Conservation (phyloP, 495 filamentous ascomycete genomes). For the Usnea hakonensis region DNA sequence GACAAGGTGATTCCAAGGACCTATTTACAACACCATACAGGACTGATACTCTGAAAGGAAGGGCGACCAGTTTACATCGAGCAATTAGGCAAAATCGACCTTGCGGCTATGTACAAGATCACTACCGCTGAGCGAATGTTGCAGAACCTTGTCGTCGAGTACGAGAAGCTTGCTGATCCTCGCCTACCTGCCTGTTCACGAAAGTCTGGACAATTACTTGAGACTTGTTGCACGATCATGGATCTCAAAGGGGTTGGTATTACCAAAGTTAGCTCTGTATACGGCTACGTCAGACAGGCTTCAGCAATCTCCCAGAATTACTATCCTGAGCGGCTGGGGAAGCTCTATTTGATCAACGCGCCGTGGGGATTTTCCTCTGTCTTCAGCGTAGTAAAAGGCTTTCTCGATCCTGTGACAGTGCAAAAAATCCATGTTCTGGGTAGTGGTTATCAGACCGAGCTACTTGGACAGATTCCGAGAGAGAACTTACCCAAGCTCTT, state of each 20-base stretch:
- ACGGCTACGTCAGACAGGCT: slow-evolving; percentile 60
- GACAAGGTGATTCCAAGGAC: slow-evolving; percentile 62
- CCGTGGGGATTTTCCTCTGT: slow-evolving; percentile 85
- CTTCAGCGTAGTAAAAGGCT: slow-evolving; percentile 79
- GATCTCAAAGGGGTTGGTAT: slow-evolving; percentile 91
- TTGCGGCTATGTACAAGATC: slow-evolving; percentile 84
- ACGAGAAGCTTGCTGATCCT: slow-evolving; percentile 90
- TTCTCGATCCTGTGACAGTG: slow-evolving; percentile 94
- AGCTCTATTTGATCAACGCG: slow-evolving; percentile 93
- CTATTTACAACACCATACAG: not conserved
- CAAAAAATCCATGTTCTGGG: slow-evolving; percentile 92
- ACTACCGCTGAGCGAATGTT: slow-evolving; percentile 90
- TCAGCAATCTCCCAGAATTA: slow-evolving; percentile 80
- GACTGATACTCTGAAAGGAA: slow-evolving; percentile 50
- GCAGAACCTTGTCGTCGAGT: slow-evolving; percentile 90
- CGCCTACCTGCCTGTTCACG: slow-evolving; percentile 92
- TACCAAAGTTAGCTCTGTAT: slow-evolving; percentile 67
- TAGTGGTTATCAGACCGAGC: slow-evolving; percentile 67
- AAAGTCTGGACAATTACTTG: slow-evolving; percentile 79
- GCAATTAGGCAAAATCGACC: slow-evolving; percentile 87
- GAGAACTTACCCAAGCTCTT: slow-evolving; percentile 88
- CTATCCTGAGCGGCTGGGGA: slow-evolving; percentile 89
- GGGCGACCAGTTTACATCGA: slow-evolving; percentile 96
- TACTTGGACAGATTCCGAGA: slow-evolving; percentile 73
- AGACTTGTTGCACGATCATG: slow-evolving; percentile 97